These are phyloP conservation scores for Plasmodium cynomolgi DNA, from an alignment of 169 alveolate species.

Conservation along the genomic window DNA sequence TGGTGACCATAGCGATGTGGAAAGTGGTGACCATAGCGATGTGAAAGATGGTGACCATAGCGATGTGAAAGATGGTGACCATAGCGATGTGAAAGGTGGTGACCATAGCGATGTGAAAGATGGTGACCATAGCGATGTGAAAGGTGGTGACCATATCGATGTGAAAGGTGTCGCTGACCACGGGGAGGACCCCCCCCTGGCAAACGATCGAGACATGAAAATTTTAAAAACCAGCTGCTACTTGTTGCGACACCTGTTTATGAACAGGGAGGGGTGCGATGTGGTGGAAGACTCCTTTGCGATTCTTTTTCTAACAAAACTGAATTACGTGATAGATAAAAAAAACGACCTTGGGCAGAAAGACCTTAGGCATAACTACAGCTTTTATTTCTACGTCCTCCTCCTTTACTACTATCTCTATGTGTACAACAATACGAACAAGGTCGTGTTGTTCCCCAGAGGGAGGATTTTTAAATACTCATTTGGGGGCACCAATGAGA, in stretches of 20 bases:
- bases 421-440: constrained; percentile 35
- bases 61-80: neutral
- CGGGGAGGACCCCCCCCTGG: neutral
- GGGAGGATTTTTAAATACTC: neutral
- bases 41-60: neutral
- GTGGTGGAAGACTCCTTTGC: constrained; percentile 42
- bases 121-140: neutral
- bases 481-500: constrained; percentile 23
- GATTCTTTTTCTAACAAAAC: constrained; percentile 46
- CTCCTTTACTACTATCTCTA: constrained; percentile 49
- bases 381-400: constrained; percentile 30
- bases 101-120: neutral
- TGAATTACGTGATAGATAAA: constrained; percentile 34
- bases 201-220: constrained; percentile 26
- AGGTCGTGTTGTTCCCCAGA: neutral
- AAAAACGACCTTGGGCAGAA: constrained; percentile 7
- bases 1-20: neutral
- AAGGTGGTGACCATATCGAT: neutral
- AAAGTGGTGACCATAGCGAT: neutral
- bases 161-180: neutral
- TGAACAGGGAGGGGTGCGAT: constrained; percentile 4
- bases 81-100: neutral
- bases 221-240: constrained; percentile 57
- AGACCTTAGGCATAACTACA: constrained; percentile 16
- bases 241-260: constrained; percentile 10